Conservation (phyloP, 768 basidiomycete genomes). For the Phylloporus sp. region DNA sequence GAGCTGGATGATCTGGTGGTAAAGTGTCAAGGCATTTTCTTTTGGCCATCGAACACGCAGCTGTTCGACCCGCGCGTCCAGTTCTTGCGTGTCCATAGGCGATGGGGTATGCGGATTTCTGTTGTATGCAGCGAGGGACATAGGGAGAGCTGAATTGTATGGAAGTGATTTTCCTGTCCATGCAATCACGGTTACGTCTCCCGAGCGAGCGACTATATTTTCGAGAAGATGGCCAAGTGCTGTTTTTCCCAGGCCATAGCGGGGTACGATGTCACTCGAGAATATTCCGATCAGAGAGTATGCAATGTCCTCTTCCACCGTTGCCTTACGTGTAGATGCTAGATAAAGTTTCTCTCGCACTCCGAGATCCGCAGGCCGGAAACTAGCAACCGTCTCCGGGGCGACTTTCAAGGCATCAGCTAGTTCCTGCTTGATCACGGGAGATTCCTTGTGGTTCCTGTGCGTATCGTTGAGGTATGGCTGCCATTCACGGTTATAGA, state of each 20-base stretch:
- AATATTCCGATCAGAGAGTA: conserved; percentile 9
- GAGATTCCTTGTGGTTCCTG: conserved; percentile 3
- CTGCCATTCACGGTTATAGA: conserved; percentile 1
- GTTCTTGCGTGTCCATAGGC: not conserved
- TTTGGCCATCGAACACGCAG: not conserved
- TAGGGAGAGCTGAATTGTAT: conserved; percentile 6
- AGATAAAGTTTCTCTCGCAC: conserved; percentile 2
- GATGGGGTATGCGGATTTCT: not conserved
- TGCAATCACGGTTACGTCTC: conserved; percentile 1
- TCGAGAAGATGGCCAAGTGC: conserved; percentile 5
- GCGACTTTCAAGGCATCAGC: not conserved
- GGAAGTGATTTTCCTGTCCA: conserved; percentile 1
- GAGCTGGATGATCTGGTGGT: not conserved
- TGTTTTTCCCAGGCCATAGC: not conserved
- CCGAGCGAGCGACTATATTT: not conserved
- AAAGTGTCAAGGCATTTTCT: not conserved
- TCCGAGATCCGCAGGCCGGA: not conserved
- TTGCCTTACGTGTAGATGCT: conserved; percentile 4
- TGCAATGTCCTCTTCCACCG: conserved; percentile 2
- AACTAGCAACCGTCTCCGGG: not conserved
- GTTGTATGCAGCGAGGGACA: conserved; percentile 1
- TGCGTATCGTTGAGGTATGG: conserved; percentile 1
- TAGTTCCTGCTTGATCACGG: conserved; percentile 1
- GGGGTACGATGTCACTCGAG: not conserved
- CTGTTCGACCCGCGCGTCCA: not conserved